Evolutionary conservation across 345 rosid species (phyloP).

Genomic region (Mangifera indica): DNA sequence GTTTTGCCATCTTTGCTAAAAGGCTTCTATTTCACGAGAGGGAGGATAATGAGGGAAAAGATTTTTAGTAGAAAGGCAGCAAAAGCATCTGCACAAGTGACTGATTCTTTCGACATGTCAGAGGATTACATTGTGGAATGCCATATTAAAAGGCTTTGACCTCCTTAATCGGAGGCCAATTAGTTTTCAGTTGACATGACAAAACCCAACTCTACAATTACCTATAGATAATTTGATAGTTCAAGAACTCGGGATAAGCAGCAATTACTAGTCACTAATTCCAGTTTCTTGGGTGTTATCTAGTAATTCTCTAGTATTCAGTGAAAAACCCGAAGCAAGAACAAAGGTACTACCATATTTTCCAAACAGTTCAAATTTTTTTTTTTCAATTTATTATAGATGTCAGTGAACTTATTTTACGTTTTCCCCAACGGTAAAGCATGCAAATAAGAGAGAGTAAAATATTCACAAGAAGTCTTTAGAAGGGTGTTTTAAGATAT

Average conservation of each 20-base stretch:
- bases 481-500: slow-evolving; percentile 13
- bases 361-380: no score
- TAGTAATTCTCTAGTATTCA: background rate
- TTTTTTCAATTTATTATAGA: background rate
- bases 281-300: background rate
- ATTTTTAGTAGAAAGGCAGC: no score
- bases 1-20: no score
- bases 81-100: no score
- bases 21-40: no score
- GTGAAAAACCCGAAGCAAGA: no score
- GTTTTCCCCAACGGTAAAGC: slow-evolving; percentile 3
- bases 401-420: background rate
- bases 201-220: background rate
- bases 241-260: background rate
- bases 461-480: background rate
- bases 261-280: background rate
- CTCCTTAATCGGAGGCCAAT: background rate
- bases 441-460: background rate
- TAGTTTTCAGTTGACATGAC: background rate
- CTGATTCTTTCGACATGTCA: no score
- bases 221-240: background rate
- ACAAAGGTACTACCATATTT: background rate
- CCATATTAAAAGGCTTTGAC: no score
- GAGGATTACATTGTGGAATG: no score
- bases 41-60: no score